phyloP scores from a whole-genome alignment of 106 monocot species.

The Dendrobium catenatum region DNA sequence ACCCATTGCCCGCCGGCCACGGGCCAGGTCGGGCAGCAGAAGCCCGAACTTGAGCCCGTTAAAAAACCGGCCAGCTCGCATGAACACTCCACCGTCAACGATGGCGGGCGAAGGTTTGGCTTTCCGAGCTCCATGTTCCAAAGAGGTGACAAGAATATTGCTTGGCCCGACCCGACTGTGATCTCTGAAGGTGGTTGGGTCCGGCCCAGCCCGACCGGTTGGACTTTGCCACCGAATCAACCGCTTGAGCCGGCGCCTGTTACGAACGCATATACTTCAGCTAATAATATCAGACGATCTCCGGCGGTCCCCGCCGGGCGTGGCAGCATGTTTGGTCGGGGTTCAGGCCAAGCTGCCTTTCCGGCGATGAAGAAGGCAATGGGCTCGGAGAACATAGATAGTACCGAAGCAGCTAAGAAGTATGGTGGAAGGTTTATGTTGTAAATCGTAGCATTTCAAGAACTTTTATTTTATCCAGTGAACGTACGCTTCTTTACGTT shows the following conservation, averaged over 20 bases:
- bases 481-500: no score
- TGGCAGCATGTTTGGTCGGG: no score
- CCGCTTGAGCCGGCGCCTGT: background rate
- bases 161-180: background rate
- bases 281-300: background rate
- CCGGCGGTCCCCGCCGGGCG: background rate
- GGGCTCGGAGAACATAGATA: background rate
- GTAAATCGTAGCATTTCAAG: background rate
- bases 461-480: no score
- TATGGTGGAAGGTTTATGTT: background rate
- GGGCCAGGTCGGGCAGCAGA: no score
- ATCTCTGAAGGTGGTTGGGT: background rate
- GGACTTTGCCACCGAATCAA: background rate
- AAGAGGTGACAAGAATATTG: background rate
- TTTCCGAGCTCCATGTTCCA: background rate
- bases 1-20: no score
- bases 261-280: background rate
- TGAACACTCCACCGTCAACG: no score
- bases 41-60: no score
- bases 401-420: background rate
- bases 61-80: no score
- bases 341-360: no score
- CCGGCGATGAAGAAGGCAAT: background rate
- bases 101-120: background rate
- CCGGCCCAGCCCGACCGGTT: background rate